Conservation (phyloP, 805 yeast species). For the Ogataea dorogensis region DNA sequence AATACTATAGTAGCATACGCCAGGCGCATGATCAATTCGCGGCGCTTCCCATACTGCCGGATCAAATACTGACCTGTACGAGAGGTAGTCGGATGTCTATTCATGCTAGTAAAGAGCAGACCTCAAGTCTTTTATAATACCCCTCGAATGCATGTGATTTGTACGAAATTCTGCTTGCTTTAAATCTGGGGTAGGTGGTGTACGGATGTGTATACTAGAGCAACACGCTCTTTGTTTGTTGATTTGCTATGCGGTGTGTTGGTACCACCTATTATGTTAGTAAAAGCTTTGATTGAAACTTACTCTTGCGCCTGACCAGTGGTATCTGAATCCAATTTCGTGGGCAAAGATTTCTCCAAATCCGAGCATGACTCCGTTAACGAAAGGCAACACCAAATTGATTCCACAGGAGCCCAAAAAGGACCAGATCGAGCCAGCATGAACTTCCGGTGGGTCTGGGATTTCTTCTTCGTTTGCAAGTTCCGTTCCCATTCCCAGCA, state of each 20-base stretch:
- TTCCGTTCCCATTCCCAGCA: neutral
- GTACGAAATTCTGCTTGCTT: conserved; percentile 2
- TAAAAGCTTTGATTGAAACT: conserved; percentile 12
- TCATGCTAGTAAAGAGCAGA: conserved; percentile 1
- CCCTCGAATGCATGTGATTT: conserved; percentile 14
- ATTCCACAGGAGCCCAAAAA: conserved; percentile 55
- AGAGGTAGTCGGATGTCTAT: conserved; percentile 4
- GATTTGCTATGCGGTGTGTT: conserved; percentile 14
- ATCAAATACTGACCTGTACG: conserved; percentile 15
- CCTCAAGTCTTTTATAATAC: conserved; percentile 2
- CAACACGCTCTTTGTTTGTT: conserved; percentile 4
- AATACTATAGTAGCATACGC: conserved; percentile 26
- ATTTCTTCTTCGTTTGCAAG: conserved; percentile 2
- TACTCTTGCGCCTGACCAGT: conserved; percentile 73
- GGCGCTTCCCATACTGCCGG: conserved; percentile 22
- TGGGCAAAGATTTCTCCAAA: conserved; percentile 95
- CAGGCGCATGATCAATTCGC: conserved; percentile 23
- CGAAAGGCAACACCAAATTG: conserved; percentile 78
- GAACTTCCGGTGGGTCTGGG: conserved; percentile 11
- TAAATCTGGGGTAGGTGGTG: conserved; percentile 13
- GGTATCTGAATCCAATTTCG: conserved; percentile 78
- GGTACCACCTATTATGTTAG: conserved; percentile 22
- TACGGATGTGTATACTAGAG: conserved; percentile 4
- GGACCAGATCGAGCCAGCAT: conserved; percentile 35
- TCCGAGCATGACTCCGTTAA: conserved; percentile 94